phyloP scores from a whole-genome alignment of 495 filamentous ascomycete genomes.

The Recurvomyces mirabilis region DNA sequence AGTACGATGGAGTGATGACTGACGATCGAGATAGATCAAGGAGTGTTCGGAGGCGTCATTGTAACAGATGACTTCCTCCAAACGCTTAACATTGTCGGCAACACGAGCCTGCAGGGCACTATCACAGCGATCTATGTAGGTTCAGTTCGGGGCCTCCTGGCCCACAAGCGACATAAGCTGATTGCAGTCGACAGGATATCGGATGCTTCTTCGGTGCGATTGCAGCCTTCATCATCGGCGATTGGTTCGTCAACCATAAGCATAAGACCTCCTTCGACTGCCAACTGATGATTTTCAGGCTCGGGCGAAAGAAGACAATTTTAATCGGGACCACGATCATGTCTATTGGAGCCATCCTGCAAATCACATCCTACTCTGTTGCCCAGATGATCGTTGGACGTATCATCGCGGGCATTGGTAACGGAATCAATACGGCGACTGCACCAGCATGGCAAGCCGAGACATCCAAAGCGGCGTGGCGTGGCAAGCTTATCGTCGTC shows the following conservation, averaged over 20 bases:
- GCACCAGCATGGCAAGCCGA: conserved; percentile 58
- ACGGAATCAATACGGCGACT: conserved; percentile 54
- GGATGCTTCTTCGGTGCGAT: conserved; percentile 25
- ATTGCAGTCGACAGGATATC: conserved; percentile 1
- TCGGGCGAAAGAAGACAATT: conserved; percentile 22
- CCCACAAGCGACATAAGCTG: too few species aligned
- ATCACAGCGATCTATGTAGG: conserved; percentile 20
- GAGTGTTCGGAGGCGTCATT: conserved; percentile 30
- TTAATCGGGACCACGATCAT: conserved; percentile 36
- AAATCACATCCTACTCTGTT: conserved; percentile 49
- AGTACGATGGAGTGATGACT: too few species aligned
- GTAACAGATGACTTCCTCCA: conserved; percentile 25
- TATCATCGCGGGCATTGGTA: conserved; percentile 43
- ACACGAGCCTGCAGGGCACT: conserved; percentile 8
- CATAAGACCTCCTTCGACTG: too few species aligned
- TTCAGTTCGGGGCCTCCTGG: too few species aligned
- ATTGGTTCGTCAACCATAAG: too few species aligned
- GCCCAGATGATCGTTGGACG: conserved; percentile 53
- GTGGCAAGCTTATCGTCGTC: conserved; percentile 50
- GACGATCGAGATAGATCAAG: conserved; percentile 25
- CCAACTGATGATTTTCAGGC: too few species aligned
- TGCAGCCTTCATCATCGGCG: conserved; percentile 8
- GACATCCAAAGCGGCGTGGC: conserved; percentile 45
- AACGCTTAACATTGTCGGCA: conserved; percentile 14
- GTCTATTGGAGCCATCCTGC: conserved; percentile 50